Evolutionary conservation across 768 basidiomycete species (phyloP), one percentile per base, ranked within the genome.

Genomic region (Tulasnella sp.): DNA sequence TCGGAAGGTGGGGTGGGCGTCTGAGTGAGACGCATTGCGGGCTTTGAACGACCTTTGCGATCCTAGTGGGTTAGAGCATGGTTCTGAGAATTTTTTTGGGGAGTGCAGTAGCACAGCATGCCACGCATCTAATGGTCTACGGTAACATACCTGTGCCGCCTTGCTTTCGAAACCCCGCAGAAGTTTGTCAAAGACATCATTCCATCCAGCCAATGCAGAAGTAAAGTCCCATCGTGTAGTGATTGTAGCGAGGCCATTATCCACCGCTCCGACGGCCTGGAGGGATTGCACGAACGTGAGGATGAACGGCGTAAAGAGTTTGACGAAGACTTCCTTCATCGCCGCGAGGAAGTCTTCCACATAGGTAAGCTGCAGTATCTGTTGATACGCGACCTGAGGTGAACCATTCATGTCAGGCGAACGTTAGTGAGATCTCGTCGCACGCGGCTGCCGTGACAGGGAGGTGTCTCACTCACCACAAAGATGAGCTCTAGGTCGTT

Each of bases 401-500:
- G 15, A 15, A 21, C 1, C 2, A 10, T 38, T 38, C 34, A 38
- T 38, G 5, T 38, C 15, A 38, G 34, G 34, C 7, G 15, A 38
- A 25, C 42, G 22, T 54, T 1, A 46, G 55, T 11, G 42, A 44
- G n/a, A n/a, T n/a, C n/a, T n/a, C n/a, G n/a, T 44, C 34, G 17
- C 27, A 42, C 38, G n/a, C 25, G 53, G 11, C 25, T 19, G 44
- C n/a, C 5, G 19, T 25, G 11, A 45, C 42, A 7, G 21, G 30
- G 42, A 7, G n/a, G 27, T 21, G 44, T 5, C 27, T 44, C 3
- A 75, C 87, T 64, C 66, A 93, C 92, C 68, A 96, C 94, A 67
- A 99, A 98, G 57, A 98, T 93, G 65, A 99, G 79, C 62, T 94
- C 94, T 46, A 98, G 76, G 63, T 93, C 92, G 69, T 99, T 99